Conservation (phyloP, 345 rosid genomes). For the Brassica juncea region DNA sequence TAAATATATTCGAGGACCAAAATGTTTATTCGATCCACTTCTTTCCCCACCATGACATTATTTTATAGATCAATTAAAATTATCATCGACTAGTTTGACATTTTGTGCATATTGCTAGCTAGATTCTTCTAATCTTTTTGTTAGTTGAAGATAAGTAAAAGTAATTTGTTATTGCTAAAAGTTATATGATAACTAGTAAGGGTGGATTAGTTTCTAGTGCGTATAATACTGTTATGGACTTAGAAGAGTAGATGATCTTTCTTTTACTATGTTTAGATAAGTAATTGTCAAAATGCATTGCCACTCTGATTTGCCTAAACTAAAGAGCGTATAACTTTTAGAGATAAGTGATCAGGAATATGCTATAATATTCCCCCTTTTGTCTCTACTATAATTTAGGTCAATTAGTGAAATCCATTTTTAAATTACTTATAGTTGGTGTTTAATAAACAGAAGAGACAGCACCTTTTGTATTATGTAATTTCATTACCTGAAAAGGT, state of each 20-base stretch:
- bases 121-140: neutral
- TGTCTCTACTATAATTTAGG: neutral
- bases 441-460: slow-evolving; percentile 8
- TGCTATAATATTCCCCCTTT: slow-evolving; percentile 1
- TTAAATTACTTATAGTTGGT: neutral
- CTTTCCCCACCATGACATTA: slow-evolving; percentile 2
- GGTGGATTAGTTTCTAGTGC: slow-evolving; percentile 3
- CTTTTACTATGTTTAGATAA: neutral
- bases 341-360: slow-evolving; percentile 6
- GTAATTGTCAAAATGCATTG: slow-evolving; percentile 1
- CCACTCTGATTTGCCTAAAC: slow-evolving; percentile 15
- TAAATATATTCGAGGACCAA: neutral
- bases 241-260: slow-evolving; percentile 3
- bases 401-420: neutral
- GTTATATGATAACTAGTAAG: neutral
- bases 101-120: slow-evolving; percentile 10
- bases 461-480: slow-evolving; percentile 1
- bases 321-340: neutral
- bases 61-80: neutral
- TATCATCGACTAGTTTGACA: slow-evolving; percentile 23
- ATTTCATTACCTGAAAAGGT: slow-evolving; percentile 12
- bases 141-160: neutral
- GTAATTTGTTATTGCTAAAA: neutral
- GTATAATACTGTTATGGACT: neutral
- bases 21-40: neutral